A percentile compares a stretch with the other conserved stretches of the same genome.
phyloP scores from a whole-genome alignment of 2,329 filamentous ascomycete genomes.

The Myriosclerotinia duriaeana region DNA sequence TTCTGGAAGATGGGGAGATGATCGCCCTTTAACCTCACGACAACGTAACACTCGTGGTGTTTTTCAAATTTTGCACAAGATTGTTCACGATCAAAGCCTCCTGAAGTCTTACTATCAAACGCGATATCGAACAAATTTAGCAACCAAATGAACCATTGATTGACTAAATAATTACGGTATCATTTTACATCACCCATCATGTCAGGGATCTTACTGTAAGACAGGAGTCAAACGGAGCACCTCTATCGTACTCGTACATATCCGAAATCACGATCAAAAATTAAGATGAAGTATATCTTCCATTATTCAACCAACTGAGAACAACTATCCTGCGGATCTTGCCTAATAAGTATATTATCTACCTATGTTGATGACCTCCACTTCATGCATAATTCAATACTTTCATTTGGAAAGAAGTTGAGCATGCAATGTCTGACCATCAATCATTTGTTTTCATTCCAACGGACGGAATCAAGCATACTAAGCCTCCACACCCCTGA shows the following conservation, averaged over 20 bases:
- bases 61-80: too few relatives aligned
- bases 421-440: not conserved
- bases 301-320: not conserved
- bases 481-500: constrained; percentile 20
- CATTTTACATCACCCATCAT: not conserved
- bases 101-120: not conserved
- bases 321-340: not conserved
- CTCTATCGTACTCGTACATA: not conserved
- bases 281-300: not conserved
- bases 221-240: constrained; percentile 3
- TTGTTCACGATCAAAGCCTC: constrained; percentile 7
- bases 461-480: constrained; percentile 7
- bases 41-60: not conserved
- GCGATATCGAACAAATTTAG: not conserved
- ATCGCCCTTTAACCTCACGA: not conserved
- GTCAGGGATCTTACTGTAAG: not conserved
- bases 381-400: constrained; percentile 6
- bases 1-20: constrained; percentile 20
- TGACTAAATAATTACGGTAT: constrained; percentile 4
- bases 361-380: constrained; percentile 14
- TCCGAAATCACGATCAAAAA: constrained; percentile 17
- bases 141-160: not conserved
- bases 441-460: not conserved
- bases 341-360: constrained; percentile 5
- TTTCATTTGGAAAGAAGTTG: not conserved